phyloP scores from a whole-genome alignment of 2,329 filamentous ascomycete genomes.

The Colletotrichum sp. region DNA sequence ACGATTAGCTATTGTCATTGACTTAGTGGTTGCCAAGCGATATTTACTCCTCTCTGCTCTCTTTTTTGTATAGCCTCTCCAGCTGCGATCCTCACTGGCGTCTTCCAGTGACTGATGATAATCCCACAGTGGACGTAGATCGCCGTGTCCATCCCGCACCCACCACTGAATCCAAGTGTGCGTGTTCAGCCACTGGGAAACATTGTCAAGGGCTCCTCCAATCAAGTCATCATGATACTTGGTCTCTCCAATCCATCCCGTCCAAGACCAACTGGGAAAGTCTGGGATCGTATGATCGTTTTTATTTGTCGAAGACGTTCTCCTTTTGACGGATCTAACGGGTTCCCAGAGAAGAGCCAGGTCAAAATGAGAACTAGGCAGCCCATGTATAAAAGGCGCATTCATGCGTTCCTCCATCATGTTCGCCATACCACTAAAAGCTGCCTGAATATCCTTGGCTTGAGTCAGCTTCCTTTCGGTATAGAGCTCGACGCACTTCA shows the following conservation, averaged over 20 bases:
- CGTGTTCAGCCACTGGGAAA: constrained; percentile 34
- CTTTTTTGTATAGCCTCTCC: neutral
- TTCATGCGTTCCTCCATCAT: constrained; percentile 26
- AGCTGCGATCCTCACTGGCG: neutral
- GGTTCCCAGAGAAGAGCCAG: constrained; percentile 37
- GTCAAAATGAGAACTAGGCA: constrained; percentile 38
- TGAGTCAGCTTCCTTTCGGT: constrained; percentile 28
- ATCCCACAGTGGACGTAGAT: constrained; percentile 33
- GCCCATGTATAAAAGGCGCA: constrained; percentile 30
- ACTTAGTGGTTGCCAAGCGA: accelerated
- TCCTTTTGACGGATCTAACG: neutral
- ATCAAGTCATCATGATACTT: constrained; percentile 25
- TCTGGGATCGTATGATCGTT: neutral
- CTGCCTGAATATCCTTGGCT: constrained; percentile 32
- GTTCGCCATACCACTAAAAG: constrained; percentile 35
- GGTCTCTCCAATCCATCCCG: constrained; percentile 31
- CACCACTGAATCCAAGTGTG: constrained; percentile 42
- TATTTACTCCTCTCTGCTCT: neutral
- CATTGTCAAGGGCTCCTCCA: constrained; percentile 27
- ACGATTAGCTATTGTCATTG: neutral
- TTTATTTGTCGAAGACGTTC: neutral
- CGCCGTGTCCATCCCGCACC: constrained; percentile 33
- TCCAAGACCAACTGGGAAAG: constrained; percentile 41
- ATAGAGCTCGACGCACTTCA: constrained; percentile 32
- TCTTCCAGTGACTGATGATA: neutral